phyloP scores from a whole-genome alignment of 345 rosid species.

The thale cress (Arabidopsis thaliana) region DNA sequence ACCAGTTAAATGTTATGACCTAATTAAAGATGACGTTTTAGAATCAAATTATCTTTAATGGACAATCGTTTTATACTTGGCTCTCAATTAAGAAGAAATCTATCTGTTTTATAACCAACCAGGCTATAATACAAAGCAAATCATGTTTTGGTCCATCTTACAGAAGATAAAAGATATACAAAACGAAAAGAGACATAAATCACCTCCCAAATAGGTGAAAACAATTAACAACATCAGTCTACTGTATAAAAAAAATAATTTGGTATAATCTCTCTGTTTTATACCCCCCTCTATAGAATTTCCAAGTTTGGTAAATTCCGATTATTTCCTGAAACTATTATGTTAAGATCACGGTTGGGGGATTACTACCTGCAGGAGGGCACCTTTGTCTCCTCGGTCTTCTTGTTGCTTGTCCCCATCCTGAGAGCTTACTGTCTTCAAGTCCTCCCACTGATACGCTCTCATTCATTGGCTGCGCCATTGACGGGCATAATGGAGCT shows the following conservation, averaged over 20 bases:
- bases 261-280: constrained; percentile 25
- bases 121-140: constrained; percentile 24
- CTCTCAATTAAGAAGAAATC: constrained; percentile 1
- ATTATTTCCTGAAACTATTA: constrained; percentile 29
- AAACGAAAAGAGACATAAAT: constrained; percentile 10
- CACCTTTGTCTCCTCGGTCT: constrained; percentile 46
- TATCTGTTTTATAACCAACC: constrained; percentile 34
- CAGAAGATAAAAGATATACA: constrained; percentile 29
- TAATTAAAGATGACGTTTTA: not conserved
- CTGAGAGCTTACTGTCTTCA: constrained; percentile 43
- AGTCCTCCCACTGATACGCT: constrained; percentile 36
- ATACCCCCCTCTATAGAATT: constrained; percentile 29
- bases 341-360: constrained; percentile 37
- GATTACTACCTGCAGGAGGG: constrained; percentile 46
- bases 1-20: constrained; percentile 4
- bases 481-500: constrained; percentile 31
- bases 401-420: constrained; percentile 47
- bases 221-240: constrained; percentile 21
- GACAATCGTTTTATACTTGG: not conserved
- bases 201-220: constrained; percentile 22
- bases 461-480: constrained; percentile 26
- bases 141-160: constrained; percentile 39
- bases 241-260: not conserved
- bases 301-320: constrained; percentile 16
- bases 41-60: constrained; percentile 14